A percentile compares a stretch with the other conserved stretches of the same genome.
Conservation (phyloP, 148 eudicot species). For the Spergularia marina region DNA sequence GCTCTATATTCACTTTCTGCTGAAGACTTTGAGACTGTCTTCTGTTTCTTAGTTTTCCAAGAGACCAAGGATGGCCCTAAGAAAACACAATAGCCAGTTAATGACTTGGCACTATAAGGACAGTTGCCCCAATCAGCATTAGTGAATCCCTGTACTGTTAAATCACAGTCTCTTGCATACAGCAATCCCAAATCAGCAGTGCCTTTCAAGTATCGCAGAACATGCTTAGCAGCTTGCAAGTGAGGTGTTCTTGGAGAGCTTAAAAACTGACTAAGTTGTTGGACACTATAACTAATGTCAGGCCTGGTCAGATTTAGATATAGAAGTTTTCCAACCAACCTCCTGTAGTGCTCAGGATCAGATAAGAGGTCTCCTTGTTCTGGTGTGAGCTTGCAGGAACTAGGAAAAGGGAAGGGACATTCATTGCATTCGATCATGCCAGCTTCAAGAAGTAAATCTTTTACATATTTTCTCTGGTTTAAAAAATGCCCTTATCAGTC, state of each 20-base stretch:
- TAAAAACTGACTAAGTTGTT: neutral
- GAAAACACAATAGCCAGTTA: neutral
- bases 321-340: neutral
- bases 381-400: neutral
- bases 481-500: neutral
- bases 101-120: no score
- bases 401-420: neutral
- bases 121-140: no score
- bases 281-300: neutral
- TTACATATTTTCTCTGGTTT: neutral
- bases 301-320: neutral
- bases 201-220: no score
- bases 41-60: constrained; percentile 2
- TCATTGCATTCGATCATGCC: neutral
- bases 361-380: neutral
- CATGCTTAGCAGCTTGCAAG: no score
- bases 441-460: neutral
- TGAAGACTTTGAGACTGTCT: no score
- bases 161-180: no score
- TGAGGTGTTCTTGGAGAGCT: neutral
- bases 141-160: no score
- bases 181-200: no score
- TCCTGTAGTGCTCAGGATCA: neutral
- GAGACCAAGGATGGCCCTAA: neutral
- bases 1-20: neutral